Percentiles rank a stretch among this genome's conserved stretches.
Evolutionary conservation across 2,329 filamentous ascomycete species (phyloP).

Genomic region (Colletotrichum tropicale): DNA sequence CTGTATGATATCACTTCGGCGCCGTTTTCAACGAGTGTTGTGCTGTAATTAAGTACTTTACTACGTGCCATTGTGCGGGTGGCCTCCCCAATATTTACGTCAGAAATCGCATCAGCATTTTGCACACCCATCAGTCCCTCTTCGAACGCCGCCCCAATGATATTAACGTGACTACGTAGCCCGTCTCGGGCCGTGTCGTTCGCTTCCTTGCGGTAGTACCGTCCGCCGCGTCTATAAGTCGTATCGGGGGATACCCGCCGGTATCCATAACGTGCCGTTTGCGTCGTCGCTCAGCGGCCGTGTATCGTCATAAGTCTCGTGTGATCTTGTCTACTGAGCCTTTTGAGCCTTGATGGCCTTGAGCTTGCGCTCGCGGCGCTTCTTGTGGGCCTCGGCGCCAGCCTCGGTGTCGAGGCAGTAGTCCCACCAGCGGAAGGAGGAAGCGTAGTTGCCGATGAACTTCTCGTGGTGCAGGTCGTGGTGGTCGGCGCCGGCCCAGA

Average conservation of each 20-base stretch:
- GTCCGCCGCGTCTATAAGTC: conserved; percentile 13
- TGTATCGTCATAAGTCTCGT: background rate
- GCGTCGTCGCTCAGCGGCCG: background rate
- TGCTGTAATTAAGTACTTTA: conserved; percentile 19
- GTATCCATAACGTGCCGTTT: background rate
- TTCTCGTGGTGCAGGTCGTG: conserved; percentile 98
- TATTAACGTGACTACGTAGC: conserved; percentile 14
- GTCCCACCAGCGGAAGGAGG: conserved; percentile 99
- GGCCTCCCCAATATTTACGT: conserved; percentile 19
- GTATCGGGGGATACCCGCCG: background rate
- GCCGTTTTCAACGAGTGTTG: background rate
- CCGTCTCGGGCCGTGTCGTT: conserved; percentile 1
- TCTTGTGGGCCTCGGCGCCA: conserved; percentile 84
- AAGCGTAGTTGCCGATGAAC: conserved; percentile 97
- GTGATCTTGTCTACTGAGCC: conserved; percentile 55
- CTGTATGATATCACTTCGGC: background rate
- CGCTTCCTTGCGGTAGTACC: conserved; percentile 1
- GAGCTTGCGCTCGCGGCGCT: conserved; percentile 79
- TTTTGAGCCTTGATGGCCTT: conserved; percentile 70
- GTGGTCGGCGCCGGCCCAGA: conserved; percentile 97
- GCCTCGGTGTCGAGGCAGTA: conserved; percentile 92
- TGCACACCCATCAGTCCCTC: conserved; percentile 13
- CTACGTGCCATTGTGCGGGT: conserved; percentile 17
- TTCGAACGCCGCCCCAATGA: conserved; percentile 22
- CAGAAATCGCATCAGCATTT: background rate